phyloP scores from a whole-genome alignment of 768 basidiomycete species.

The Boletus vermiculosoides region DNA sequence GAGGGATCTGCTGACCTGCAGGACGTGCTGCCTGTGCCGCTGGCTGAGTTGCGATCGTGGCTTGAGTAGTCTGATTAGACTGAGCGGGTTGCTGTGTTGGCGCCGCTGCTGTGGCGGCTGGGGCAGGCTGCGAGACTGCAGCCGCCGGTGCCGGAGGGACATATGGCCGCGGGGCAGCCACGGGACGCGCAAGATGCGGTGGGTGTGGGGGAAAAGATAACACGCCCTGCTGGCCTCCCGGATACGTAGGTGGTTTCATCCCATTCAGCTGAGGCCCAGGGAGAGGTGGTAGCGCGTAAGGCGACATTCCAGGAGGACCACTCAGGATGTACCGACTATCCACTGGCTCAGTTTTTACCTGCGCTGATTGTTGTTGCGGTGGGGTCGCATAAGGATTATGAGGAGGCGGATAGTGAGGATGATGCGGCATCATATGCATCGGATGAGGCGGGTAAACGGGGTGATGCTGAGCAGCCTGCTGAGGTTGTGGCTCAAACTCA shows the following conservation, averaged over 20 bases:
- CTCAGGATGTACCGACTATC: constrained; percentile 67
- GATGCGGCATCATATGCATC: constrained; percentile 55
- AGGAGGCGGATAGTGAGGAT: constrained; percentile 52
- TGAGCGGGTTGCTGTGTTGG: constrained; percentile 16
- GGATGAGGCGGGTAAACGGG: constrained; percentile 59
- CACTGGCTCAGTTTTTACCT: constrained; percentile 73
- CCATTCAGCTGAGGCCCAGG: constrained; percentile 65
- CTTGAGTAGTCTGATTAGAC: constrained; percentile 16
- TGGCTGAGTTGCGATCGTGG: constrained; percentile 16
- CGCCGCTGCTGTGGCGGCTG: constrained; percentile 10
- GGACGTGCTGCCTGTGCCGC: constrained; percentile 19
- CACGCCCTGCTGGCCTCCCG: constrained; percentile 58
- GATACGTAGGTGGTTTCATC: constrained; percentile 48
- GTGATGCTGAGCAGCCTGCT: constrained; percentile 46
- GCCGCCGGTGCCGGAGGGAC: constrained; percentile 18
- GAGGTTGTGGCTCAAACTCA: constrained; percentile 72
- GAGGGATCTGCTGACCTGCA: constrained; percentile 53
- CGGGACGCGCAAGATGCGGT: constrained; percentile 27
- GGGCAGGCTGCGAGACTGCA: constrained; percentile 22
- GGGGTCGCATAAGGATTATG: constrained; percentile 52
- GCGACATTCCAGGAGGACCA: constrained; percentile 38
- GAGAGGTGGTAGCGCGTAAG: constrained; percentile 58
- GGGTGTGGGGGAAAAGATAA: constrained; percentile 49
- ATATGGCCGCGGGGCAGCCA: constrained; percentile 24
- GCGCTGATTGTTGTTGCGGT: constrained; percentile 36